Conservation (phyloP, 164 flowering plant genomes). For the Protea cynaroides region DNA sequence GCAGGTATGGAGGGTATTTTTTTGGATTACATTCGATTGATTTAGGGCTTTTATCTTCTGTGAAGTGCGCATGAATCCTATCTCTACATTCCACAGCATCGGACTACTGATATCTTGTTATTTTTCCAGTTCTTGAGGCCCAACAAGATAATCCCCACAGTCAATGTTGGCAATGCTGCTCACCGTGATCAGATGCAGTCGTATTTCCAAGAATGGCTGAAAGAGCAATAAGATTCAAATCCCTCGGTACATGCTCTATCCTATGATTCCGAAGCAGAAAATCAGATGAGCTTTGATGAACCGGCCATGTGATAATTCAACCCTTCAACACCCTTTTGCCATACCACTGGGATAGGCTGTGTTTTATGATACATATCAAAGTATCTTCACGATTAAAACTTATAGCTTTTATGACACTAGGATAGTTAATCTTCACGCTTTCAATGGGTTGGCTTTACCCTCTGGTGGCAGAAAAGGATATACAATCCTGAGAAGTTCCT, state of each 20-base stretch:
- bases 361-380: no score
- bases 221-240: conserved; percentile 1
- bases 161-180: conserved; percentile 53
- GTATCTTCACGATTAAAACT: no score
- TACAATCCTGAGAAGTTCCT: no score
- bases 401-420: no score
- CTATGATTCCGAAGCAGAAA: not conserved
- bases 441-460: no score
- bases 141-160: conserved; percentile 72
- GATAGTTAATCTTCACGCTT: no score
- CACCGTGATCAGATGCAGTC: conserved; percentile 66
- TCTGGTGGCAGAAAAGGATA: no score
- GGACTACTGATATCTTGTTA: not conserved
- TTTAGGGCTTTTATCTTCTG: not conserved
- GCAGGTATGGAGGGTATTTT: conserved; percentile 31
- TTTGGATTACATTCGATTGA: not conserved
- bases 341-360: no score
- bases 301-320: not conserved
- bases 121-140: conserved; percentile 57
- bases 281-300: no score
- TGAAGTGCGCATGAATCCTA: not conserved
- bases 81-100: not conserved
- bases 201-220: conserved; percentile 52
- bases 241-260: not conserved
- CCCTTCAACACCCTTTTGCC: not conserved